Base-by-base conservation (phyloP, 257 asterid genomes). In the Petunia axillaris region DNA sequence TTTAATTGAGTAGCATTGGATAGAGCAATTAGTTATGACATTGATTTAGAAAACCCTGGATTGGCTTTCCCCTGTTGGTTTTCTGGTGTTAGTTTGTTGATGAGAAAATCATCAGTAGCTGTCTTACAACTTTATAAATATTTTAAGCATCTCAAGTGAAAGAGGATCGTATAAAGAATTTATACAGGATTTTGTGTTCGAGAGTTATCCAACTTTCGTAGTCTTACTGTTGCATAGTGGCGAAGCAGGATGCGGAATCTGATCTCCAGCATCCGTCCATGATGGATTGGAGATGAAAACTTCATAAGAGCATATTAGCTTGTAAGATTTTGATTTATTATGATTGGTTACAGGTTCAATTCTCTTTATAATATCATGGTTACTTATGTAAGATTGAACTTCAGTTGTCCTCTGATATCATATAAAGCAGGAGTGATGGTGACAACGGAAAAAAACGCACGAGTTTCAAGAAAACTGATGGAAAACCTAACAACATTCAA, bases 91-190 rank as follows among this genome's bases (percentile, higher is more conserved):
- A 44, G 76, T 70, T 70, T 70, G 41, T 70, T 70, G 16, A 43
- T 46, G 76, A 8, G 1, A 70, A 36, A 44, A 44, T 70, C 58
- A 44, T 10, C 5, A 6, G 8, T 16, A 16, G 4, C 43, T 25
- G 76, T 5, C 76, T 44, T 16, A 68, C 76, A n/a, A 70, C 55
- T 68, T 46, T 70, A 70, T 70, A 70, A 38, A 70, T 70, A 41
- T 16, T 16, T 70, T 40, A 16, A 16, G 16, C 25, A 16, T 46
- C 48, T 43, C 46, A 25, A 70, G 76, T 70, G 76, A 70, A 70
- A 36, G n/a, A 46, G 59, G 48, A 70, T 58, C 41, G 11, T 46
- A 25, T 9, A 46, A 57, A 25, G 46, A 9, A 25, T 46, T 15
- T 13, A 4, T 70, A 70, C 41, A 70, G 76, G 58, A 70, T 70